Evolutionary conservation across 768 basidiomycete species (phyloP).

Genomic region (Pisolithus sp.): DNA sequence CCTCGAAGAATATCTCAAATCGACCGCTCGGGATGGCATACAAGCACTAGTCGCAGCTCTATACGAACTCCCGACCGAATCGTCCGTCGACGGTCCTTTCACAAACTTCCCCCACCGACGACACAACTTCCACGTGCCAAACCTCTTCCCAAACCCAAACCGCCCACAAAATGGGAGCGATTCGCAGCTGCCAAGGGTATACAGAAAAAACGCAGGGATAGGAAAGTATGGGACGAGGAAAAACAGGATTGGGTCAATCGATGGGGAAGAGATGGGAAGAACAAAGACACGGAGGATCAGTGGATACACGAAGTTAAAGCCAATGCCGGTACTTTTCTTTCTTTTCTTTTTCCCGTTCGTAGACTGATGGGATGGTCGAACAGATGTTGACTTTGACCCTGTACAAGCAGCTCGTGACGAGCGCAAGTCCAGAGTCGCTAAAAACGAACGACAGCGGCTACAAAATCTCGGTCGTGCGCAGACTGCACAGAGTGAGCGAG

Average conservation of each 20-base stretch:
- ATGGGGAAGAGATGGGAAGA: conserved; percentile 89
- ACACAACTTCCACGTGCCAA: conserved; percentile 85
- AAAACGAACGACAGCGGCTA: conserved; percentile 74
- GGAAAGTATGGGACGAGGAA: conserved; percentile 91
- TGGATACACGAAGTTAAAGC: conserved; percentile 90
- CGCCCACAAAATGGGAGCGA: conserved; percentile 92
- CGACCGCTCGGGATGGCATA: conserved; percentile 72
- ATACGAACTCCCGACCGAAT: conserved; percentile 72
- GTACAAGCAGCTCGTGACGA: conserved; percentile 66
- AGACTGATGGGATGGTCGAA: background rate
- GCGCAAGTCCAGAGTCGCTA: conserved; percentile 74
- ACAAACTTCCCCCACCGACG: conserved; percentile 72
- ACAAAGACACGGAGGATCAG: conserved; percentile 77
- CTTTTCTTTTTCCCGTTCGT: background rate
- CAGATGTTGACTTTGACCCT: conserved; percentile 80
- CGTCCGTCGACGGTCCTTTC: conserved; percentile 75
- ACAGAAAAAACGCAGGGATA: conserved; percentile 68
- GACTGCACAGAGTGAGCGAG: conserved; percentile 28
- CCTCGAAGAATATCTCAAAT: conserved; percentile 73
- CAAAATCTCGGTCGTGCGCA: conserved; percentile 66
- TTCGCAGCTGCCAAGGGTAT: conserved; percentile 96
- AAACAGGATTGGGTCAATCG: conserved; percentile 85
- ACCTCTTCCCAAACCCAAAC: conserved; percentile 88
- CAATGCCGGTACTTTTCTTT: conserved; percentile 60
- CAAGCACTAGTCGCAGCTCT: conserved; percentile 77